These are phyloP conservation scores for Mesostigma viride DNA, from an alignment of 139 green algal species.

Conservation along the genomic window DNA sequence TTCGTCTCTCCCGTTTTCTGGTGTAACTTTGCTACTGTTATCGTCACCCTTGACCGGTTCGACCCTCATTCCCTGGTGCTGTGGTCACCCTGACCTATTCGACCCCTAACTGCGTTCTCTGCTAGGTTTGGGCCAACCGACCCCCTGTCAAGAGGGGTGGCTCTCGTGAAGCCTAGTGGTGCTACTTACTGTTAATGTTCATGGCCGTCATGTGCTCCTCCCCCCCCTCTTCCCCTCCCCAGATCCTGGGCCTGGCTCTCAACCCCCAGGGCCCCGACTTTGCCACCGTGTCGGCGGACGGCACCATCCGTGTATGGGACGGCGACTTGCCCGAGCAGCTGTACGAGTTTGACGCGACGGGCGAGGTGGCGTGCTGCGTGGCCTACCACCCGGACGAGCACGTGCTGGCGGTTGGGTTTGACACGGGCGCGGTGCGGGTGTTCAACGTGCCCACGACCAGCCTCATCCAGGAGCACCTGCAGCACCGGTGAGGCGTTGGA, in stretches of 20 bases:
- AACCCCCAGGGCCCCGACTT: constrained; percentile 29
- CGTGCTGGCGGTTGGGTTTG: constrained; percentile 53
- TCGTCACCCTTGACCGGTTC: too few relatives aligned
- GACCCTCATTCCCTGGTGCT: too few relatives aligned
- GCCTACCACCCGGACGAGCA: constrained; percentile 46
- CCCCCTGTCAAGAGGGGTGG: neutral
- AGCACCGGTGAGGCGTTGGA: constrained; percentile 51
- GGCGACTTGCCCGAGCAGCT: constrained; percentile 35
- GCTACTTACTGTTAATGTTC: neutral
- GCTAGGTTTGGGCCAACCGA: too few relatives aligned
- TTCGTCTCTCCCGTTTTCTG: too few relatives aligned
- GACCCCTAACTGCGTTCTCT: neutral
- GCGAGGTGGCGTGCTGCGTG: constrained; percentile 33
- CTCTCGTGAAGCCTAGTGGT: neutral
- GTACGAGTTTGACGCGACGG: constrained; percentile 53
- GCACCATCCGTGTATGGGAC: constrained; percentile 60
- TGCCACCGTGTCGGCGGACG: constrained; percentile 42
- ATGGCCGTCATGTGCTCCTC: neutral
- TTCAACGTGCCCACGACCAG: constrained; percentile 49
- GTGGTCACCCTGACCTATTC: too few relatives aligned
- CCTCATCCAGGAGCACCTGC: constrained; percentile 58
- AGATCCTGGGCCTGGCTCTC: constrained; percentile 39
- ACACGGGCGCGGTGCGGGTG: constrained; percentile 45
- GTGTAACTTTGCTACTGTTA: too few relatives aligned
- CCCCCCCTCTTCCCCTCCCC: neutral